Conservation (phyloP, 106 monocot genomes). For the Dendrobium nobile region DNA sequence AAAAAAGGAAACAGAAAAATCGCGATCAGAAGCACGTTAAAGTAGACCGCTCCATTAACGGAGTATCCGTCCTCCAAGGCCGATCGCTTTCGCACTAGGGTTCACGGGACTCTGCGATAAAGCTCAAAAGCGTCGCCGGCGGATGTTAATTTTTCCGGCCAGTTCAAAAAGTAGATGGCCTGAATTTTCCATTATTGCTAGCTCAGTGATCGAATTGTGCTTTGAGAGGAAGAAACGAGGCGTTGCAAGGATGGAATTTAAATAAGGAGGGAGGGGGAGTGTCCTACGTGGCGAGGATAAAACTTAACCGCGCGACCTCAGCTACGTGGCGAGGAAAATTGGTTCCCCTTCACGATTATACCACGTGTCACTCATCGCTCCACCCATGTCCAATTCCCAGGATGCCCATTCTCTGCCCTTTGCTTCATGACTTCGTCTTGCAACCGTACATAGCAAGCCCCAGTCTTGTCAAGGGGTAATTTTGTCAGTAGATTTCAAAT, state of each 20-base stretch:
- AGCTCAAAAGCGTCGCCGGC: not conserved
- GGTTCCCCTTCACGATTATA: not conserved
- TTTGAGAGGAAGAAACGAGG: not conserved
- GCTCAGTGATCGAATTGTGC: not conserved
- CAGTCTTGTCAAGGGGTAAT: conserved; percentile 7
- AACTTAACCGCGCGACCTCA: not conserved
- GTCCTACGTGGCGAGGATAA: conserved; percentile 21
- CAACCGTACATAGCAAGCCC: not conserved
- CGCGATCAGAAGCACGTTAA: not conserved
- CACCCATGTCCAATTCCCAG: conserved; percentile 2
- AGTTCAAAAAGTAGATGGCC: not conserved
- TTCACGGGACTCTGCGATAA: not conserved
- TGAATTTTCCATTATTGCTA: not conserved
- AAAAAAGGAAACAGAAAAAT: not conserved
- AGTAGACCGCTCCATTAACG: not conserved
- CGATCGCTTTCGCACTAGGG: not conserved
- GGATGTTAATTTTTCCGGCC: not conserved
- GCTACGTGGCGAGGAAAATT: conserved; percentile 10
- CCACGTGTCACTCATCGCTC: not conserved
- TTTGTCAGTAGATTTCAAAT: not conserved
- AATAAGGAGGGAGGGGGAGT: not conserved
- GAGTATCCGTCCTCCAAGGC: not conserved
- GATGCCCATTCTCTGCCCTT: conserved; percentile 1
- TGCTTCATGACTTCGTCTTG: not conserved
- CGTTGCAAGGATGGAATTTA: not conserved